Percentiles rank a stretch among this genome's conserved stretches.
Conservation (phyloP, 805 yeast species). For the Zygotorulaspora florentina region DNA sequence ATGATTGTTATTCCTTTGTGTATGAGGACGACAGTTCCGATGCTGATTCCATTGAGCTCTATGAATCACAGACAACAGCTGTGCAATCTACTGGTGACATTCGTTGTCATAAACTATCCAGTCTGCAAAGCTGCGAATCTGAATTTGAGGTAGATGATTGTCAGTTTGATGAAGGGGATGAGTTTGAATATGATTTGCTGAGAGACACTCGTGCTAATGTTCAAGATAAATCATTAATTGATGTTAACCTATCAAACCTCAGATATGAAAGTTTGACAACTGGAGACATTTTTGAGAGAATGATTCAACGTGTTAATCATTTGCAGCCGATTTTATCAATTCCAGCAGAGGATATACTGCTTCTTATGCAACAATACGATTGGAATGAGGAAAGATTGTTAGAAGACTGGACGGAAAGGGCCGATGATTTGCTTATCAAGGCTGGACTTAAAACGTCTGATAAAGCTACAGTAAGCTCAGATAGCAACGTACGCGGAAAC, state of each 20-base stretch:
- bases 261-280: slow-evolving; percentile 35
- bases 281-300: slow-evolving; percentile 29
- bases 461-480: background rate
- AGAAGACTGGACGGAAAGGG: slow-evolving; percentile 50
- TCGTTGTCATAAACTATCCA: slow-evolving; percentile 6
- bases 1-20: slow-evolving; percentile 6
- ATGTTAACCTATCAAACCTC: slow-evolving; percentile 24
- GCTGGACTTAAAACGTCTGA: slow-evolving; percentile 31
- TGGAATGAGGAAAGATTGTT: slow-evolving; percentile 60
- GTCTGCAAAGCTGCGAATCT: slow-evolving; percentile 16
- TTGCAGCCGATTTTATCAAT: slow-evolving; percentile 30
- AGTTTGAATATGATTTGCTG: slow-evolving; percentile 19
- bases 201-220: slow-evolving; percentile 21
- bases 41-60: slow-evolving; percentile 6
- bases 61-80: slow-evolving; percentile 10
- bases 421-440: slow-evolving; percentile 33
- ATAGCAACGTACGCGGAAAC: slow-evolving; percentile 12
- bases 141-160: slow-evolving; percentile 25
- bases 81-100: slow-evolving; percentile 8
- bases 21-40: slow-evolving; percentile 10
- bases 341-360: slow-evolving; percentile 35
- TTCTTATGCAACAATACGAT: slow-evolving; percentile 44
- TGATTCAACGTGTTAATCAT: slow-evolving; percentile 27
- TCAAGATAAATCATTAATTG: slow-evolving; percentile 11
- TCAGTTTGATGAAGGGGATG: slow-evolving; percentile 22